Conservation (phyloP, 192 early-diverging fungal species). For the Umbelopsis sp. region DNA sequence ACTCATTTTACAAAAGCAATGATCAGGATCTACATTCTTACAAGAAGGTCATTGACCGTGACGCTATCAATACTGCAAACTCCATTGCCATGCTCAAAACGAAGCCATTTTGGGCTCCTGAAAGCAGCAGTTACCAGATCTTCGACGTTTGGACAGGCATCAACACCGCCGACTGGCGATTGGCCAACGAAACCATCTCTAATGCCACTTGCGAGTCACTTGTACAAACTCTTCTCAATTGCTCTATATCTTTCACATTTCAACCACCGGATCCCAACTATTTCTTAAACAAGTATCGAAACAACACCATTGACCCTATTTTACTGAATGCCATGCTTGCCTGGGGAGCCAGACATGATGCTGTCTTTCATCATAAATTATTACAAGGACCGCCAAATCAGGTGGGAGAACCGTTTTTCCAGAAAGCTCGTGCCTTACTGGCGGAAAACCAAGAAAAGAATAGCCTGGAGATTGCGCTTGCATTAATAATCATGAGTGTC, state of each 20-base stretch:
- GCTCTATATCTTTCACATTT: constrained; percentile 11
- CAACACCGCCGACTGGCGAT: constrained; percentile 6
- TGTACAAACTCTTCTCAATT: constrained; percentile 15
- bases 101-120: constrained; percentile 17
- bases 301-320: constrained; percentile 12
- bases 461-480: constrained; percentile 4
- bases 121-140: constrained; percentile 10
- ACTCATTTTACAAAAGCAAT: background rate
- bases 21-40: background rate
- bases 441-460: background rate
- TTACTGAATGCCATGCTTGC: constrained; percentile 13
- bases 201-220: background rate
- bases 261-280: constrained; percentile 15
- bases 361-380: constrained; percentile 6
- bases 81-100: constrained; percentile 8
- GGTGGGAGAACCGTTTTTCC: constrained; percentile 12
- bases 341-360: constrained; percentile 12
- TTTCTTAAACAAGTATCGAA: constrained; percentile 16
- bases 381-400: constrained; percentile 17
- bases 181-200: background rate
- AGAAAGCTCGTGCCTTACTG: constrained; percentile 7
- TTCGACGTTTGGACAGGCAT: constrained; percentile 11
- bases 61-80: background rate
- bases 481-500: constrained; percentile 13
- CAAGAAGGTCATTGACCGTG: background rate